Evolutionary conservation across 495 filamentous ascomycete species (phyloP), one percentile per base, ranked within the genome.

Genomic region (Neurospora terricola): DNA sequence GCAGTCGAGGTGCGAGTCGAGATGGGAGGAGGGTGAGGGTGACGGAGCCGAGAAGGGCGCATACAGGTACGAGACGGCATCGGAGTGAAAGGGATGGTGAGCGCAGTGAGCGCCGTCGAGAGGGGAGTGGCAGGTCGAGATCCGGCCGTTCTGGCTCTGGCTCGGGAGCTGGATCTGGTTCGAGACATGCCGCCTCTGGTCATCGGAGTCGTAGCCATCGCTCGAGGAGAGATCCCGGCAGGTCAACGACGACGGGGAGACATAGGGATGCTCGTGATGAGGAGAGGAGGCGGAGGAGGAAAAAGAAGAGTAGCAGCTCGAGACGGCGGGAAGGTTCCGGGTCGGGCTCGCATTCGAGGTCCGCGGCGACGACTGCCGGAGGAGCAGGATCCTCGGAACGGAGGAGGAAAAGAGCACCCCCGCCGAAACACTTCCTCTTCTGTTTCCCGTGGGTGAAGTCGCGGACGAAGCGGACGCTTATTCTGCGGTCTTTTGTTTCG

Each of bases 401-500:
- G 42, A 12, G 36, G 18, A 68, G 40, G 21, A 45, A 37, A 74
- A 39, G 69, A 72, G 62, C 69, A 70, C 7, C 78, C n/a, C 78
- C 75, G 39, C 82, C 83, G 2, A 82, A 81, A 74, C 76, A 76
- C 66, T 87, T 86, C 38, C 77, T 86, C 39, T 85, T 84, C 59
- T 88, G 85, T 73, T 83, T 87, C 71, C 85, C 87, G 21, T 84
- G 84, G 76, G 77, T 90, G 69, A 86, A 83, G 76, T 86, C 88
- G 72, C 78, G 82, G n/a, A 81, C 81, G 43, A 82, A 88, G 38
- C 82, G 86, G 70, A 78, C 82, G 70, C 90, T 89, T 72, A 83
- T 91, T 27, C 79, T 91, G 74, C 84, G 86, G 16, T 87, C 86
- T 77, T 83, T 90, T 72, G 84, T 89, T 6, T 88, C 88, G 18